Percentiles rank a stretch among this genome's conserved stretches.
These are phyloP conservation scores for Ascocoryne sarcoides DNA, from an alignment of 2,329 filamentous ascomycete species.

Conservation along the genomic window DNA sequence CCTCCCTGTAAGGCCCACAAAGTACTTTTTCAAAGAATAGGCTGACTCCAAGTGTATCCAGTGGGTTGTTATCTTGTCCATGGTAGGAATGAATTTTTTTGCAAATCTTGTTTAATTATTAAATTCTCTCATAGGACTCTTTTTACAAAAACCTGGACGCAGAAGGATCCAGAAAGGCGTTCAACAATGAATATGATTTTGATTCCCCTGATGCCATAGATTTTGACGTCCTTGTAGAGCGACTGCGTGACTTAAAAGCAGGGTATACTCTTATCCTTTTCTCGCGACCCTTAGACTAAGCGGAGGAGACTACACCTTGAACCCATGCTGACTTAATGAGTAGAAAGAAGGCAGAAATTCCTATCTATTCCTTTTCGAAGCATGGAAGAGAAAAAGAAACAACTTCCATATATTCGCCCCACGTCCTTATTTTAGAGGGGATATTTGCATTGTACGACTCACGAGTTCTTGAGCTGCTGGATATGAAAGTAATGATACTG, in stretches of 20 bases:
- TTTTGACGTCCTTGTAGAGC: conserved; percentile 79
- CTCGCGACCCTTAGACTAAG: too few relatives aligned
- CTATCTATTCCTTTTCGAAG: conserved; percentile 89
- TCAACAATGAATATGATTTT: conserved; percentile 90
- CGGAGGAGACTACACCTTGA: too few relatives aligned
- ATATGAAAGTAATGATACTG: conserved; percentile 65
- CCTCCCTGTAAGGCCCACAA: too few relatives aligned
- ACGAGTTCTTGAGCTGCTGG: conserved; percentile 74
- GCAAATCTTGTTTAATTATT: conserved; percentile 4
- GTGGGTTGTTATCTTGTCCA: conserved; percentile 98
- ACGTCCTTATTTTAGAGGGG: conserved; percentile 89
- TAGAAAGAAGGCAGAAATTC: conserved; percentile 82
- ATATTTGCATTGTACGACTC: conserved; percentile 91
- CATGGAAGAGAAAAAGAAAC: conserved; percentile 74
- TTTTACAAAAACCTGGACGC: conserved; percentile 87
- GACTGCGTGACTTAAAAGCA: conserved; percentile 75
- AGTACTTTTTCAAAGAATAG: too few relatives aligned
- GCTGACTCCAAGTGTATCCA: too few relatives aligned
- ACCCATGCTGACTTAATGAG: too few relatives aligned
- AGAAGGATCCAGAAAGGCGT: conserved; percentile 72
- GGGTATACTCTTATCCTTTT: too few relatives aligned
- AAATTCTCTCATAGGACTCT: conserved; percentile 58
- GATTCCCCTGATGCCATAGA: conserved; percentile 91
- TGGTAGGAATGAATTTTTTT: conserved; percentile 48
- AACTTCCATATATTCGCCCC: conserved; percentile 88